Percentiles rank a stretch among this genome's conserved stretches.
These are phyloP conservation scores for Euphrasia confusa DNA, from an alignment of 257 asterid species.

Conservation along the genomic window DNA sequence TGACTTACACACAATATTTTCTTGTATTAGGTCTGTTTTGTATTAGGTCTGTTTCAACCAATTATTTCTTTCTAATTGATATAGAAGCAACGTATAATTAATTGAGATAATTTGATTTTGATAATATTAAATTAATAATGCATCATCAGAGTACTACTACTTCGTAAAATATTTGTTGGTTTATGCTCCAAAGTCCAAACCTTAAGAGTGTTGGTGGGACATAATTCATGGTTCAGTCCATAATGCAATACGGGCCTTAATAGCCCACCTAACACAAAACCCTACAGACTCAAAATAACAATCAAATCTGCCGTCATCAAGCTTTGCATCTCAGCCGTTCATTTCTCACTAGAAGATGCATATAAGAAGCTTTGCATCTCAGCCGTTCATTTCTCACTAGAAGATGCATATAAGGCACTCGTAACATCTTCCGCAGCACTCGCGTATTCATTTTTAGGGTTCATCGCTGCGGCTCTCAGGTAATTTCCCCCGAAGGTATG, in stretches of 20 bases:
- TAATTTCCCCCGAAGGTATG: slow-evolving; percentile 18
- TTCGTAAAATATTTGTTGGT: too few relatives aligned
- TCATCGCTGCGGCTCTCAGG: slow-evolving; percentile 28
- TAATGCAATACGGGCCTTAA: slow-evolving; percentile 6
- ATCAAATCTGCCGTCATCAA: slow-evolving; percentile 10
- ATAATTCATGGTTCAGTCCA: too few relatives aligned
- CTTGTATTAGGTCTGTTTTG: too few relatives aligned
- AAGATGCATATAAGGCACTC: slow-evolving; percentile 14
- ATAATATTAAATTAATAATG: too few relatives aligned
- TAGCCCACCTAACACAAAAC: slow-evolving; percentile 12
- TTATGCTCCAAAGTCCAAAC: too few relatives aligned
- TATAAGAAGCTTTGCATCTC: slow-evolving; percentile 29
- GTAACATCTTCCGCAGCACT: background rate
- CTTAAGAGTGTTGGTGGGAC: too few relatives aligned
- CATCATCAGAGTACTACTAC: too few relatives aligned
- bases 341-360: background rate
- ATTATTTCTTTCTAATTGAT: too few relatives aligned
- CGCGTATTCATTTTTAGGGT: slow-evolving; percentile 12
- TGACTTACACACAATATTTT: too few relatives aligned
- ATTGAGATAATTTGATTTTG: too few relatives aligned
- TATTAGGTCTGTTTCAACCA: too few relatives aligned
- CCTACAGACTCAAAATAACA: background rate
- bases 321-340: slow-evolving; percentile 23
- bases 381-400: slow-evolving; percentile 14
- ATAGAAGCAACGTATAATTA: too few relatives aligned